Evolutionary conservation across 208 protist genomes (phyloP), one percentile per base, ranked within the genome.

Genomic region (Leishmania guyanensis): DNA sequence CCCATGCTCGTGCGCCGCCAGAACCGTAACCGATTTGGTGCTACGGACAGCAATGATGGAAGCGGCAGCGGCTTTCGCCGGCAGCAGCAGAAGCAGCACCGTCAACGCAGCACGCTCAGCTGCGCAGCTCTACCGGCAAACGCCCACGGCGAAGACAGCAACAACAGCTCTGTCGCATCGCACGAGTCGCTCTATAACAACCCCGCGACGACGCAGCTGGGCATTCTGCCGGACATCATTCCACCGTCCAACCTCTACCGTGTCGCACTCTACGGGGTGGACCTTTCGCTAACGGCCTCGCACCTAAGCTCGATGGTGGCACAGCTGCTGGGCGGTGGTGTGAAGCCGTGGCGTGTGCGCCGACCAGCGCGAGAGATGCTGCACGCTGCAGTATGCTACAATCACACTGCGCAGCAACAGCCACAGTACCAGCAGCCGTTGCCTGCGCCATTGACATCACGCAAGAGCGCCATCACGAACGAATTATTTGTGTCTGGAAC

Each of bases 261-360:
- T 20, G 86, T 93, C 43, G 86, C 84, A 8, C 64, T 96, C 62
- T 92, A 91, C 86, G 90, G 91, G 36, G 91, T 96, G 6, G 93
- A 96, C 60, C 85, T 91, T 39, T 78, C 86, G 46, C 80, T 95
- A 36, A 86, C 88, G 22, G 73, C 75, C 20, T 76, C 80, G 17
- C 93, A 96, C 69, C 46, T 96, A 5, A 70, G 73, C 33, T 92
- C 90, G 1, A 75, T 96, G 26, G 79, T 93, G 29, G 77, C 87
- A 84, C 90, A 95, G 80, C 84, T 96, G 62, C 78, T 91, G 5
- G 83, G 81, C 36, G 72, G 75, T 60, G 87, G 84, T 2, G 89
- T 71, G 29, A 71, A 71, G 43, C 91, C 89, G 70, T 84, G 83
- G 78, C 81, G 82, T 51, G 83, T 94, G 74, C 89, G 90, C 33